Conservation (phyloP, 2,329 filamentous ascomycete genomes). For the Pyrenochaeta sp. region DNA sequence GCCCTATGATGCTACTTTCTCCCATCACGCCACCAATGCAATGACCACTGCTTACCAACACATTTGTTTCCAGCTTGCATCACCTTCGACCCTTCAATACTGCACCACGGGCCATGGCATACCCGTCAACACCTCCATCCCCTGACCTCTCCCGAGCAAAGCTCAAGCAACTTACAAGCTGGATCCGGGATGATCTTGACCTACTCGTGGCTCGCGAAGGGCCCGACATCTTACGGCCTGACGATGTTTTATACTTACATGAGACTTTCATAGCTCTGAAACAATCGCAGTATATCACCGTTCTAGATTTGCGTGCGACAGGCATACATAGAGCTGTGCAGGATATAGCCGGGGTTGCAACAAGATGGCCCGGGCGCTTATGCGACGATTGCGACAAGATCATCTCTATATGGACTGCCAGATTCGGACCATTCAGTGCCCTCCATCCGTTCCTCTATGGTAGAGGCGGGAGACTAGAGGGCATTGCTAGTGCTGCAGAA, state of each 20-base stretch:
- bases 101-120: slow-evolving; percentile 7
- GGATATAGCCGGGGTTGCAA: slow-evolving; percentile 54
- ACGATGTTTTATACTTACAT: slow-evolving; percentile 55
- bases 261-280: slow-evolving; percentile 47
- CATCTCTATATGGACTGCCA: slow-evolving; percentile 47
- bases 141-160: slow-evolving; percentile 32
- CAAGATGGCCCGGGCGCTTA: slow-evolving; percentile 55
- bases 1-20: not conserved
- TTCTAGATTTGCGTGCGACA: slow-evolving; percentile 50
- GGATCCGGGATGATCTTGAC: slow-evolving; percentile 59
- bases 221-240: slow-evolving; percentile 50
- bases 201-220: slow-evolving; percentile 55
- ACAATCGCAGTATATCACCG: slow-evolving; percentile 32
- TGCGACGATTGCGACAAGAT: slow-evolving; percentile 56
- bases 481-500: slow-evolving; percentile 49
- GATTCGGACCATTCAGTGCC: slow-evolving; percentile 48
- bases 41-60: not conserved
- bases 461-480: slow-evolving; percentile 52
- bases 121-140: slow-evolving; percentile 12
- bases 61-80: not conserved
- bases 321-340: slow-evolving; percentile 56
- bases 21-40: not conserved
- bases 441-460: slow-evolving; percentile 53
- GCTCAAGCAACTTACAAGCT: slow-evolving; percentile 48
- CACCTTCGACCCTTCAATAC: not conserved